Percentiles rank a stretch among this genome's conserved stretches.
Evolutionary conservation across 768 basidiomycete species (phyloP).

Genomic region (Paxillus involutus): DNA sequence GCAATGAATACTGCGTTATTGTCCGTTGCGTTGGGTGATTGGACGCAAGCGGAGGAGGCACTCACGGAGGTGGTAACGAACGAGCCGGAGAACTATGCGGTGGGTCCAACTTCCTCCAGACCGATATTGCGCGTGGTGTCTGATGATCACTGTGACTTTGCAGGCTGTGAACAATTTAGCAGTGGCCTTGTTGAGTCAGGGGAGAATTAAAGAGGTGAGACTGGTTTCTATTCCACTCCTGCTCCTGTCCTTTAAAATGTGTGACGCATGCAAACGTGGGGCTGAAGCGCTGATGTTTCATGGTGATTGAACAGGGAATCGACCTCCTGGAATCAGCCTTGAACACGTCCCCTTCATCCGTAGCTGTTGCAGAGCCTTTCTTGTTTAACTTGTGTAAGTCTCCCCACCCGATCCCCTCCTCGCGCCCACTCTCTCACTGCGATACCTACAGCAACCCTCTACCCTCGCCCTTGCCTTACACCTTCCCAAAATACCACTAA

Average conservation of each 20-base stretch:
- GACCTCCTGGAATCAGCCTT: slow-evolving; percentile 65
- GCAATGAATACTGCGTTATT: slow-evolving; percentile 68
- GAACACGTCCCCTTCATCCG: slow-evolving; percentile 61
- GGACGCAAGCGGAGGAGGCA: slow-evolving; percentile 49
- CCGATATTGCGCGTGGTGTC: neutral
- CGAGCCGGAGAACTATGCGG: slow-evolving; percentile 63
- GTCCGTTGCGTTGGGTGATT: slow-evolving; percentile 70
- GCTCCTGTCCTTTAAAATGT: too few species aligned
- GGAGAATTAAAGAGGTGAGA: slow-evolving; percentile 67
- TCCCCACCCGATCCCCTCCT: neutral
- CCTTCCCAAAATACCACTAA: slow-evolving; percentile 58
- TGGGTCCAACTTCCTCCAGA: slow-evolving; percentile 26
- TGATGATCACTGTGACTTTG: neutral
- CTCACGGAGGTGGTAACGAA: slow-evolving; percentile 45
- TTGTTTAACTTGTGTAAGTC: slow-evolving; percentile 79
- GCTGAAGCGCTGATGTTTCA: neutral
- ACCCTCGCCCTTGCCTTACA: slow-evolving; percentile 55
- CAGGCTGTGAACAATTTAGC: slow-evolving; percentile 78
- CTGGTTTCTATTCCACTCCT: neutral
- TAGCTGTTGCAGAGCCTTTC: slow-evolving; percentile 79
- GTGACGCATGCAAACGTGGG: neutral
- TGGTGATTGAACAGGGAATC: slow-evolving; percentile 51
- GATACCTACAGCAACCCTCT: slow-evolving; percentile 59
- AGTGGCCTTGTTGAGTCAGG: slow-evolving; percentile 69
- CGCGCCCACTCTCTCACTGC: neutral